Percentiles rank a stretch among this genome's conserved stretches.
Conservation (phyloP, 2,329 filamentous ascomycete species). For the Diatrype stigma region DNA sequence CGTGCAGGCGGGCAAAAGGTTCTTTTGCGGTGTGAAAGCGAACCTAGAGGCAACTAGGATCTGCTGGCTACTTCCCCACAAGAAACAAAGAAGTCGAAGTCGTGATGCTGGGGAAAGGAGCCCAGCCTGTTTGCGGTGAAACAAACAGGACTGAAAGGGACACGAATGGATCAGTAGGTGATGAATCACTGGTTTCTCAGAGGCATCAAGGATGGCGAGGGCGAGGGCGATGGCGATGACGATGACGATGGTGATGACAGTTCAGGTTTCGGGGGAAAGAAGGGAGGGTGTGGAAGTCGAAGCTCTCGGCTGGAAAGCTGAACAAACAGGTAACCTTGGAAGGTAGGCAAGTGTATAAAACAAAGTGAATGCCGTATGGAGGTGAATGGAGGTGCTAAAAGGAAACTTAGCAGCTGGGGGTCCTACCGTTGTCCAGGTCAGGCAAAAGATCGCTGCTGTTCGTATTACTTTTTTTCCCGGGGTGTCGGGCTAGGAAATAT, state of each 20-base stretch:
- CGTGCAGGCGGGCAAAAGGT: background rate
- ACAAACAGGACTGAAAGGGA: slow-evolving; percentile 7
- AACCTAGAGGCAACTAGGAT: slow-evolving; percentile 16
- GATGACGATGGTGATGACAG: no score
- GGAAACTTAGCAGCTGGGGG: background rate
- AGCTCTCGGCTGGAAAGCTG: no score
- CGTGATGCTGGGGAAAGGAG: slow-evolving; percentile 7
- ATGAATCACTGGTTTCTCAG: slow-evolving; percentile 21
- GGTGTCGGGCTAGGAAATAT: background rate
- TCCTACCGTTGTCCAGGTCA: background rate
- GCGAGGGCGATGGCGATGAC: no score
- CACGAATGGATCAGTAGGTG: slow-evolving; percentile 8
- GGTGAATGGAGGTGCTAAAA: background rate
- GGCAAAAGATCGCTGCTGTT: background rate
- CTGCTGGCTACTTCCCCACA: slow-evolving; percentile 16
- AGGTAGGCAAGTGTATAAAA: background rate
- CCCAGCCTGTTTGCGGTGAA: slow-evolving; percentile 16
- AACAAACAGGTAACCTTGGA: background rate
- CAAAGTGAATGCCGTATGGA: background rate
- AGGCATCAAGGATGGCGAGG: slow-evolving; percentile 6
- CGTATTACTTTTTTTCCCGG: background rate
- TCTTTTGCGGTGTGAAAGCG: slow-evolving; percentile 3
- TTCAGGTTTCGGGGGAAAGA: no score
- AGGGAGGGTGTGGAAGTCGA: no score
- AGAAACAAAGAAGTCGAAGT: slow-evolving; percentile 15